Evolutionary conservation across 2,329 filamentous ascomycete species (phyloP).

Genomic region (Waltergamsia citrina): DNA sequence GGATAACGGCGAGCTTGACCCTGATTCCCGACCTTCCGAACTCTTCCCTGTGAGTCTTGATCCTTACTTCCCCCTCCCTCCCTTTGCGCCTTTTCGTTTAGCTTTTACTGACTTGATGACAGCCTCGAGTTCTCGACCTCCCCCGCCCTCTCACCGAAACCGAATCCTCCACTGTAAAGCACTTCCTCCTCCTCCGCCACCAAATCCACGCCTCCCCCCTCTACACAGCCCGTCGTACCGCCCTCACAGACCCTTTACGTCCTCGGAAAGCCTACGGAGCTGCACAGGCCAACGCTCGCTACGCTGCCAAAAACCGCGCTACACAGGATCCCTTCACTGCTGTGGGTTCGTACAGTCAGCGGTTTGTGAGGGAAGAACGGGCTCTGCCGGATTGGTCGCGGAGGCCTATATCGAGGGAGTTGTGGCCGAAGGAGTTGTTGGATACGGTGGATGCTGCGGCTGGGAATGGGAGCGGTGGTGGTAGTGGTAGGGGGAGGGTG

Average conservation of each 20-base stretch:
- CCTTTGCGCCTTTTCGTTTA: too few species aligned
- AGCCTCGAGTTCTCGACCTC: too few species aligned
- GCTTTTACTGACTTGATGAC: too few species aligned
- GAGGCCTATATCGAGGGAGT: conserved; percentile 38
- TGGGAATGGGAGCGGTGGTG: background rate
- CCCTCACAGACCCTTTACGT: conserved; percentile 26
- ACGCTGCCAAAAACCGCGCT: conserved; percentile 43
- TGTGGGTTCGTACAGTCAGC: conserved; percentile 48
- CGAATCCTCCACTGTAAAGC: conserved; percentile 38
- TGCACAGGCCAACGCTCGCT: conserved; percentile 48
- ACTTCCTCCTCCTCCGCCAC: conserved; percentile 45
- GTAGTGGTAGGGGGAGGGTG: background rate
- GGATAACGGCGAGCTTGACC: conserved; percentile 43
- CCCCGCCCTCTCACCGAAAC: conserved; percentile 26
- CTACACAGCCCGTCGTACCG: conserved; percentile 44
- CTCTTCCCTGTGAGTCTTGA: conserved; percentile 43
- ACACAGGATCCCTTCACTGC: conserved; percentile 49
- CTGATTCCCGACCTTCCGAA: conserved; percentile 47
- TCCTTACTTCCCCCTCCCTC: background rate
- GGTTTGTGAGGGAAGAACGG: conserved; percentile 40
- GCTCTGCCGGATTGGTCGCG: conserved; percentile 43
- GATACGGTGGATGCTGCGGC: conserved; percentile 38
- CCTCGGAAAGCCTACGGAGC: conserved; percentile 40
- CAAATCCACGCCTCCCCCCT: conserved; percentile 45
- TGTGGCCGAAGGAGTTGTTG: conserved; percentile 48